Percentiles rank a stretch among this genome's conserved stretches.
Conservation (phyloP, 257 asterid genomes). For the Salvia hispanica region DNA sequence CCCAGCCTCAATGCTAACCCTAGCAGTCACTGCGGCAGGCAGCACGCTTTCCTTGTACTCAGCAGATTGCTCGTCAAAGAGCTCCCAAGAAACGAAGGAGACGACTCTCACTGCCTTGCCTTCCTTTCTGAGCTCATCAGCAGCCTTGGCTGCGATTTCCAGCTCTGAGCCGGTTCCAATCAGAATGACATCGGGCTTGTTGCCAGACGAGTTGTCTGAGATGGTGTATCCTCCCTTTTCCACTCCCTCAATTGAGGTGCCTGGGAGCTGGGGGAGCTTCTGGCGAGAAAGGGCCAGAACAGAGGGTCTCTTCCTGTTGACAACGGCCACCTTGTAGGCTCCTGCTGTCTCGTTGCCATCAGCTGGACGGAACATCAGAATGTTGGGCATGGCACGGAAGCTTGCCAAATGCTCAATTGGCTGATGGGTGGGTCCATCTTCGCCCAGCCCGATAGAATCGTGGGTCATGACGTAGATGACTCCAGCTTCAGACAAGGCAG, state of each 20-base stretch:
- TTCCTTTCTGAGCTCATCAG: slow-evolving; percentile 73
- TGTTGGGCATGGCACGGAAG: slow-evolving; percentile 83
- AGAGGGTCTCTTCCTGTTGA: slow-evolving; percentile 66
- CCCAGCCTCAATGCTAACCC: slow-evolving; percentile 84
- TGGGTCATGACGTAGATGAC: slow-evolving; percentile 90
- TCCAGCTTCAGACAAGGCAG: slow-evolving; percentile 66
- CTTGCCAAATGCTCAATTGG: slow-evolving; percentile 81
- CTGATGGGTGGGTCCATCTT: slow-evolving; percentile 88
- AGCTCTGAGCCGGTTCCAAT: slow-evolving; percentile 82
- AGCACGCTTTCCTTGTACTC: slow-evolving; percentile 74
- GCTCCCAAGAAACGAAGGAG: slow-evolving; percentile 82
- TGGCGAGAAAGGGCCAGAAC: slow-evolving; percentile 77
- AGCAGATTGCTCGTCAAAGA: slow-evolving; percentile 64
- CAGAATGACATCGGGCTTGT: slow-evolving; percentile 76
- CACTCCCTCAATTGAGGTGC: slow-evolving; percentile 73
- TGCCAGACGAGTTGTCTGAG: slow-evolving; percentile 65
- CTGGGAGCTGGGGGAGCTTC: slow-evolving; percentile 71
- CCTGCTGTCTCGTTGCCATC: slow-evolving; percentile 89
- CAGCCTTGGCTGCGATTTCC: slow-evolving; percentile 82
- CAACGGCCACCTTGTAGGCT: slow-evolving; percentile 65
- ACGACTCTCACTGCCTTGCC: slow-evolving; percentile 78
- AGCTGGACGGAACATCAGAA: slow-evolving; percentile 80
- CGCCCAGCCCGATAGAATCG: slow-evolving; percentile 86
- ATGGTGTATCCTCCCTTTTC: slow-evolving; percentile 70
- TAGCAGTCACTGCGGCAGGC: slow-evolving; percentile 66